Evolutionary conservation across 768 basidiomycete genomes (phyloP).

Genomic region (Russula foetens): DNA sequence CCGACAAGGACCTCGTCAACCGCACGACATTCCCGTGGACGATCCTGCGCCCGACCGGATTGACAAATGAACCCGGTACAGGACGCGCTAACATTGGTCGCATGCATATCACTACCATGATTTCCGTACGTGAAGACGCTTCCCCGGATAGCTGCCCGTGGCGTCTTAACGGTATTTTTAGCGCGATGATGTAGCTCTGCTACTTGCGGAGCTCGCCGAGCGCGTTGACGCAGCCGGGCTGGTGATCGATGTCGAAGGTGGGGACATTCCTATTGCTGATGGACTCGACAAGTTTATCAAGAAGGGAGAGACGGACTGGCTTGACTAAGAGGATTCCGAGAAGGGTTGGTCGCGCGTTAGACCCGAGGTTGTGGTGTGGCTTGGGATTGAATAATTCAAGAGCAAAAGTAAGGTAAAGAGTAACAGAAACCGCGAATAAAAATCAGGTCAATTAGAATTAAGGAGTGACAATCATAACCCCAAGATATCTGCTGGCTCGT

Average conservation of each 20-base stretch:
- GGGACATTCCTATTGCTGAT: constrained; percentile 37
- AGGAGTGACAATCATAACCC: too few relatives aligned
- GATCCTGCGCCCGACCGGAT: constrained; percentile 52
- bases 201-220: constrained; percentile 40
- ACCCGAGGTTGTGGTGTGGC: too few relatives aligned
- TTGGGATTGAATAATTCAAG: too few relatives aligned
- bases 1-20: constrained; percentile 34
- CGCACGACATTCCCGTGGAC: constrained; percentile 57
- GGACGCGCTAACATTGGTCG: constrained; percentile 46
- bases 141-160: not conserved
- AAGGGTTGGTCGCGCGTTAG: too few relatives aligned
- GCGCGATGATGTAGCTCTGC: constrained; percentile 51
- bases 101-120: constrained; percentile 38
- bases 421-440: not conserved
- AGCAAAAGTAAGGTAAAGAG: too few relatives aligned
- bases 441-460: too few relatives aligned
- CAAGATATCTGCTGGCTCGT: too few relatives aligned
- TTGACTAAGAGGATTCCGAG: too few relatives aligned
- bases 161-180: constrained; percentile 19
- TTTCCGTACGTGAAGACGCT: constrained; percentile 35
- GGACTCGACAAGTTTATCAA: constrained; percentile 44
- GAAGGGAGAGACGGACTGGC: constrained; percentile 35
- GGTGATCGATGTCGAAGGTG: constrained; percentile 53
- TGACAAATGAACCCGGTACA: constrained; percentile 43
- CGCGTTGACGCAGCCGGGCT: constrained; percentile 48